A percentile compares a stretch with the other conserved stretches of the same genome.
Conservation (phyloP, 2,329 filamentous ascomycete genomes). For the Cercospora brassicicola region DNA sequence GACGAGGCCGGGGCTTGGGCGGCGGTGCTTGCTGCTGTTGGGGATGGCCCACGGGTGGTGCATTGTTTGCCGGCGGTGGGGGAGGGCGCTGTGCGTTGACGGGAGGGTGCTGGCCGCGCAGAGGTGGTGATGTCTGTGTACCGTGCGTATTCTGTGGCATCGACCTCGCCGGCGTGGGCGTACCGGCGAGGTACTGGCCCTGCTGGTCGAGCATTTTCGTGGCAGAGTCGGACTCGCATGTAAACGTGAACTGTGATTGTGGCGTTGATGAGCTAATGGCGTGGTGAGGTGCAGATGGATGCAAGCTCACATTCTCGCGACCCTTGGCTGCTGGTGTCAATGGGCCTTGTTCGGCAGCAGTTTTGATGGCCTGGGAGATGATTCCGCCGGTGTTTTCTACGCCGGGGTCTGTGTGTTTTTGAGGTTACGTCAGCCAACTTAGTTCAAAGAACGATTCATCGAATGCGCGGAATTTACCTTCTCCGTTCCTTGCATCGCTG, state of each 20-base stretch:
- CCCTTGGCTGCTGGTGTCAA: slow-evolving; percentile 65
- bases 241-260: slow-evolving; percentile 93
- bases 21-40: slow-evolving; percentile 43
- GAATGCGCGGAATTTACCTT: slow-evolving; percentile 27
- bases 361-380: slow-evolving; percentile 88
- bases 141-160: slow-evolving; percentile 25
- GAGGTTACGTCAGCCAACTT: slow-evolving; percentile 23
- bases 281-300: slow-evolving; percentile 58
- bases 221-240: slow-evolving; percentile 84
- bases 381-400: slow-evolving; percentile 60
- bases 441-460: slow-evolving; percentile 6
- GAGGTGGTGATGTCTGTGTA: slow-evolving; percentile 35
- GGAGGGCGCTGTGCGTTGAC: slow-evolving; percentile 23
- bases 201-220: slow-evolving; percentile 62
- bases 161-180: slow-evolving; percentile 22
- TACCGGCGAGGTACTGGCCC: slow-evolving; percentile 24
- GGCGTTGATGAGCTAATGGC: slow-evolving; percentile 61
- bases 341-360: slow-evolving; percentile 68
- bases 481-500: slow-evolving; percentile 25
- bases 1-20: slow-evolving; percentile 62
- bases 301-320: slow-evolving; percentile 70
- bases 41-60: slow-evolving; percentile 30
- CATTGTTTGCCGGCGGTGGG: slow-evolving; percentile 30
- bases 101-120: slow-evolving; percentile 21
- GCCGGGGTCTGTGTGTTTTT: slow-evolving; percentile 49